Conservation (phyloP, 805 yeast species). For the Candida orba region DNA sequence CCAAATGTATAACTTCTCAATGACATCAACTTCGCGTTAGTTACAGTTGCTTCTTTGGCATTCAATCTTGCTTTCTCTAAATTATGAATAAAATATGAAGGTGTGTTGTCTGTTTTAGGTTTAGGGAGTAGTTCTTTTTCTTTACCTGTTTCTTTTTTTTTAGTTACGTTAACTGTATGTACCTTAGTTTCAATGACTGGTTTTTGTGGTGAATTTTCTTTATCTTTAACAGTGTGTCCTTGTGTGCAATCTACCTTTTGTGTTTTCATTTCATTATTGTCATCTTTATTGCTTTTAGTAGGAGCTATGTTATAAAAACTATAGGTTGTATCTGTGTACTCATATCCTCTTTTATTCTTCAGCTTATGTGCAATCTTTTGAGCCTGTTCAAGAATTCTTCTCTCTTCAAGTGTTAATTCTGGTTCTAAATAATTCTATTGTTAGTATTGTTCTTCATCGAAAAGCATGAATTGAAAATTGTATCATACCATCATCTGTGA, state of each 20-base stretch:
- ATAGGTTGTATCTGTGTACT: too few species aligned
- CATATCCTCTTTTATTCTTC: not conserved
- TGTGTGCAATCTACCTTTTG: not conserved
- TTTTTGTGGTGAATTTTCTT: not conserved
- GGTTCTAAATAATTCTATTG: not conserved
- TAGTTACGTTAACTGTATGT: not conserved
- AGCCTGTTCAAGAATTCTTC: not conserved
- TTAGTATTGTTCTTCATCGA: not conserved
- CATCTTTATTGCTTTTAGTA: too few species aligned
- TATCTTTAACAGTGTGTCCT: not conserved
- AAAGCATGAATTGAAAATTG: too few species aligned
- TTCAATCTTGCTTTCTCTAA: constrained; percentile 22
- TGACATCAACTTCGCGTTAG: constrained; percentile 22
- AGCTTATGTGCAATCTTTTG: not conserved
- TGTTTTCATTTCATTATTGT: too few species aligned
- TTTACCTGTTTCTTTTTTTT: not conserved
- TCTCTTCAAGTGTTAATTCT: not conserved
- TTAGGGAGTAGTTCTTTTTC: not conserved
- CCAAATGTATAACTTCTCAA: constrained; percentile 36
- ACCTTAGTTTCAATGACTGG: too few species aligned
- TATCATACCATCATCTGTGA: constrained; percentile 11
- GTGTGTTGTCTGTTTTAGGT: constrained; percentile 5
- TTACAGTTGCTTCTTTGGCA: constrained; percentile 14
- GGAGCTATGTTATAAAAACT: too few species aligned
- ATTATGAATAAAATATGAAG: constrained; percentile 29